Evolutionary conservation across 441 rosid species (phyloP), one percentile per base, ranked within the genome.

Genomic region (Populus hybrid): DNA sequence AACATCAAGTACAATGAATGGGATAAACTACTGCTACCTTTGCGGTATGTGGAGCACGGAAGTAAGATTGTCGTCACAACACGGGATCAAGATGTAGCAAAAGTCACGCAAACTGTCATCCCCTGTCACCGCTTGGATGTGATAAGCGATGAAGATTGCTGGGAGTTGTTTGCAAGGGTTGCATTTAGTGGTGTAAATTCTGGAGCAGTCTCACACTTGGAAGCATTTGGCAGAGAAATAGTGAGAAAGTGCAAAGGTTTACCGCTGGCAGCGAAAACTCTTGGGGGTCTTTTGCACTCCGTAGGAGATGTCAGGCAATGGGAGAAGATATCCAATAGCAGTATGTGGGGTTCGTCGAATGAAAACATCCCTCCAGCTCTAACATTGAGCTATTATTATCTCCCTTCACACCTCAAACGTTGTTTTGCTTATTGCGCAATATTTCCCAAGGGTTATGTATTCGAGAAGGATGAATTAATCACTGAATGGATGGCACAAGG

Each of bases 391-490:
- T 84, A 81, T 30, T 73, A 79, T 61, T 76, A 81, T 69, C 79
- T 84, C 36, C 86, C 86, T 10, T 42, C 80, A 4, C 40, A 80
- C 7, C 77, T 82, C 16, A 84, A 82, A 69, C 79, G 34, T 6
- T 84, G 79, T 59, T 82, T 84, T 3, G 78, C 85, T 14, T 84
- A 80, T 1, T 84, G 84, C 73, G 77, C 84, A 0, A 30, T 81
- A 28, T 82, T 84, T 46, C 82, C 82, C 1, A 66, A 75, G 70
- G 75, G 16, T 32, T 68, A 82, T 1, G 30, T 46, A 76, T 80
- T 84, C 74, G 26, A 71, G 28, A 73, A 80, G 72, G 40, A 80
- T 1, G 36, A 63, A 1, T 67, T 84, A 2, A 66, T 82, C 74
- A 50, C 40, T 53, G 10, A 66, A 12, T 86, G 83, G 80, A 78